Evolutionary conservation across 1,284 basidiomycete genomes (phyloP).

Genomic region (Trichosporon faecale): DNA sequence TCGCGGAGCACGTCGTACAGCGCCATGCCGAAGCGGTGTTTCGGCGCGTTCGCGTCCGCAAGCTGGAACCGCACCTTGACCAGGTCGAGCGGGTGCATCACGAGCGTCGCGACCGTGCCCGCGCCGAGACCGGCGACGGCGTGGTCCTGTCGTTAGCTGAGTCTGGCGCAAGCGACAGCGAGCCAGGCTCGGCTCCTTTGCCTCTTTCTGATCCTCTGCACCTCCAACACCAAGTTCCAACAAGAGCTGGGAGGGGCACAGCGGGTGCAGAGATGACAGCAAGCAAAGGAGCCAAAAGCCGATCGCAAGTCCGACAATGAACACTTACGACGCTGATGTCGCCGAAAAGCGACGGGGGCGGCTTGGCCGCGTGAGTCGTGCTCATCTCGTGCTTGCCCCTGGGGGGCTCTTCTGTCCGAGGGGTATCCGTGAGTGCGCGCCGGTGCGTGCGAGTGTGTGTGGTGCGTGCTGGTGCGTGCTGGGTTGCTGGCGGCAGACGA

Average conservation of each 20-base stretch:
- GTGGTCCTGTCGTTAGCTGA: slow-evolving; percentile 62
- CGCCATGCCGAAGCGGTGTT: slow-evolving; percentile 65
- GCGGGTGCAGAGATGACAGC: neutral
- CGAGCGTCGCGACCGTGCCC: slow-evolving; percentile 85
- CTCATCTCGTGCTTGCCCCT: neutral
- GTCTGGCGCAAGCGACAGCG: neutral
- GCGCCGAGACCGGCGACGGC: slow-evolving; percentile 90
- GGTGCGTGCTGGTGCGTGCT: neutral
- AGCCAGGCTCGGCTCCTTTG: neutral
- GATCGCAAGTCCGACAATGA: neutral
- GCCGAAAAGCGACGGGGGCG: slow-evolving; percentile 44
- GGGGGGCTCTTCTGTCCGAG: neutral
- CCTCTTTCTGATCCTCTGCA: neutral
- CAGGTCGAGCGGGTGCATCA: slow-evolving; percentile 97
- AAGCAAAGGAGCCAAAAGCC: neutral
- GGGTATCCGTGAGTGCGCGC: neutral
- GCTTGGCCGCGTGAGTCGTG: neutral
- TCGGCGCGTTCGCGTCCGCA: slow-evolving; percentile 59
- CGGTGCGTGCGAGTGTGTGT: neutral
- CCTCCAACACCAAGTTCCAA: neutral
- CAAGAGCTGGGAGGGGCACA: neutral
- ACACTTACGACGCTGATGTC: slow-evolving; percentile 47
- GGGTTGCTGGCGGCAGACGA: neutral
- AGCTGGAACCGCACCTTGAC: slow-evolving; percentile 95
- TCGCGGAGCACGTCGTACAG: slow-evolving; percentile 73